These are phyloP conservation scores for Thelephora terrestris DNA, from an alignment of 1,284 basidiomycete species.

Conservation along the genomic window DNA sequence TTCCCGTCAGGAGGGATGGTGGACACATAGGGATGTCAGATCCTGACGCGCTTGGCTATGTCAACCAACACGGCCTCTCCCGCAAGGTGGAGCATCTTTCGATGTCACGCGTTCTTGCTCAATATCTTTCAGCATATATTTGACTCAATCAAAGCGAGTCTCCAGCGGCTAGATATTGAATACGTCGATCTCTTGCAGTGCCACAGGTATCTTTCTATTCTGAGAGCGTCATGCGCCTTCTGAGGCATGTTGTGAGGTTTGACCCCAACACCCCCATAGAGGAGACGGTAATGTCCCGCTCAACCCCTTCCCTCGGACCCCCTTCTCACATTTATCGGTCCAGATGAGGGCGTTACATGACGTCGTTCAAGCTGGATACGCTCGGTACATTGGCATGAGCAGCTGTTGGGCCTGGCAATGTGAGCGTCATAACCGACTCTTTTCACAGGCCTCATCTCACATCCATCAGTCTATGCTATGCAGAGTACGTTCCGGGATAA, in stretches of 20 bases:
- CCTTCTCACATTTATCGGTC: neutral
- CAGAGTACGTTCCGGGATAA: constrained; percentile 25
- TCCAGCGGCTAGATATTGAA: constrained; percentile 31
- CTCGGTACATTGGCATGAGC: constrained; percentile 59
- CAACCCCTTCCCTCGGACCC: neutral
- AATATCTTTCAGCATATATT: constrained; percentile 38
- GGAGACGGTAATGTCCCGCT: constrained; percentile 18
- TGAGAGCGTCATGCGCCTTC: neutral
- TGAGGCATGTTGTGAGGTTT: constrained; percentile 29
- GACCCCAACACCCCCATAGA: constrained; percentile 35
- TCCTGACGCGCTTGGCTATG: constrained; percentile 19
- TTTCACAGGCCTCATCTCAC: neutral
- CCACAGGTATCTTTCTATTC: neutral
- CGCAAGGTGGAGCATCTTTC: constrained; percentile 23
- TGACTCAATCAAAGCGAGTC: constrained; percentile 30
- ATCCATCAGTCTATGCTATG: constrained; percentile 33
- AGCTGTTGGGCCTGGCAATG: constrained; percentile 34
- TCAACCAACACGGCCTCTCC: constrained; percentile 30
- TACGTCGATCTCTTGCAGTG: constrained; percentile 35
- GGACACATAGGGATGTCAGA: neutral
- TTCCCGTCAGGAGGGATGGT: constrained; percentile 1
- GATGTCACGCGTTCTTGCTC: constrained; percentile 14
- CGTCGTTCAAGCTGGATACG: constrained; percentile 52
- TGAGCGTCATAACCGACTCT: constrained; percentile 14
- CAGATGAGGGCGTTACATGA: constrained; percentile 63